Conservation (phyloP, 495 filamentous ascomycete species). For the Collariella sp. region DNA sequence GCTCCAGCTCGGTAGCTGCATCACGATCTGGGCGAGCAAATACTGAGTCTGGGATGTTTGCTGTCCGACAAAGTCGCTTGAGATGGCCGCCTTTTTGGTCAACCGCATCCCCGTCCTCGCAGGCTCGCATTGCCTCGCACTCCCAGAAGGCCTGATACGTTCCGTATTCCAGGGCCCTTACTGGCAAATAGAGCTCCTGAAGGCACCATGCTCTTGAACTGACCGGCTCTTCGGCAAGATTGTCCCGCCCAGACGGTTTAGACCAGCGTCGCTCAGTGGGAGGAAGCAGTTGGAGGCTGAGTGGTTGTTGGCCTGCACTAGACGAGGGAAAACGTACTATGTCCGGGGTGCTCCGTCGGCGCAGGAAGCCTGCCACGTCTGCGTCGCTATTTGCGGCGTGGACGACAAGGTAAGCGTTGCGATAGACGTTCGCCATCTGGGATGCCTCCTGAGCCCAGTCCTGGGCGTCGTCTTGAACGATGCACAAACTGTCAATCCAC, state of each 20-base stretch:
- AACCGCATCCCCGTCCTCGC: slow-evolving; percentile 17
- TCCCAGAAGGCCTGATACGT: slow-evolving; percentile 25
- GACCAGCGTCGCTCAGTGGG: background rate
- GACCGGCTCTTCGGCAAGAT: slow-evolving; percentile 17
- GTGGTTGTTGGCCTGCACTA: background rate
- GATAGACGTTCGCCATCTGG: slow-evolving; percentile 35
- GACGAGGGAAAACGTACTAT: background rate
- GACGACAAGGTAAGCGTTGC: slow-evolving; percentile 26
- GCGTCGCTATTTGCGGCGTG: slow-evolving; percentile 10
- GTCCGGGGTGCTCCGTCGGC: background rate
- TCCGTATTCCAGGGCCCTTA: slow-evolving; percentile 22
- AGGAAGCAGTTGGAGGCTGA: slow-evolving; percentile 12
- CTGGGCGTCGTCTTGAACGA: slow-evolving; percentile 32
- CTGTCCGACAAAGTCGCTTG: slow-evolving; percentile 7
- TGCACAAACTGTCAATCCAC: slow-evolving; percentile 42
- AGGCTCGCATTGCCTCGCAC: slow-evolving; percentile 16
- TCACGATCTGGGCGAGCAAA: slow-evolving; percentile 1
- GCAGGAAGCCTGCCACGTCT: slow-evolving; percentile 17
- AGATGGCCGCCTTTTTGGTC: slow-evolving; percentile 11
- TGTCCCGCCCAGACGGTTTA: background rate
- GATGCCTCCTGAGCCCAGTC: slow-evolving; percentile 33
- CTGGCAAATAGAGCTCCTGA: slow-evolving; percentile 27
- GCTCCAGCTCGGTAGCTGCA: background rate
- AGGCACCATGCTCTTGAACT: slow-evolving; percentile 30
- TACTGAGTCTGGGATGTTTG: slow-evolving; percentile 6